These are phyloP conservation scores for Lablab purpureus DNA, from an alignment of 306 rosid genomes.

Conservation along the genomic window DNA sequence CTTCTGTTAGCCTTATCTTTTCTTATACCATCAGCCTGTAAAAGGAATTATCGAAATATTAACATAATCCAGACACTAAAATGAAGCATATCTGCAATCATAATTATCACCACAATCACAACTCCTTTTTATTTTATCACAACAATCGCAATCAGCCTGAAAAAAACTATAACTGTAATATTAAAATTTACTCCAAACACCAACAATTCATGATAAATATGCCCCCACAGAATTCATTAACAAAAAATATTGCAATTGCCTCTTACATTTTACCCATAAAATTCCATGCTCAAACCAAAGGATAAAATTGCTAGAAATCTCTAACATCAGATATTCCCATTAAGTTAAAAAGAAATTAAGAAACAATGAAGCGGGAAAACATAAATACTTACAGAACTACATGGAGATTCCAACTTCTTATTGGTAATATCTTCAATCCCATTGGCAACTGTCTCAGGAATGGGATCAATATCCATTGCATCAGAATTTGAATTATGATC, in stretches of 20 bases:
- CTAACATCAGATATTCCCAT: not conserved
- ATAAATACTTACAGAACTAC: constrained; percentile 59
- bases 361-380: not conserved
- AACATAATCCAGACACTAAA: constrained; percentile 30
- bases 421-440: constrained; percentile 56
- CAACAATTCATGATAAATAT: constrained; percentile 9
- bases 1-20: constrained; percentile 62
- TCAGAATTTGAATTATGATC: constrained; percentile 56
- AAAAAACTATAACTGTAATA: not conserved
- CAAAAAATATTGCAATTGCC: constrained; percentile 9
- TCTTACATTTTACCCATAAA: not conserved
- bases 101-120: constrained; percentile 10
- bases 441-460: constrained; percentile 61
- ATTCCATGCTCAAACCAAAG: not conserved
- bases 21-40: constrained; percentile 66
- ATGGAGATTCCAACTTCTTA: constrained; percentile 58
- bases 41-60: constrained; percentile 31
- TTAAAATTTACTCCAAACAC: not conserved
- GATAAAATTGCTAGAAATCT: constrained; percentile 7
- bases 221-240: constrained; percentile 28
- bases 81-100: constrained; percentile 32
- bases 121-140: not conserved
- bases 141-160: not conserved
- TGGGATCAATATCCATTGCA: constrained; percentile 67
- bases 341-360: not conserved